Evolutionary conservation across 2,329 filamentous ascomycete genomes (phyloP).

Genomic region (Berkeleyomyces basicola): DNA sequence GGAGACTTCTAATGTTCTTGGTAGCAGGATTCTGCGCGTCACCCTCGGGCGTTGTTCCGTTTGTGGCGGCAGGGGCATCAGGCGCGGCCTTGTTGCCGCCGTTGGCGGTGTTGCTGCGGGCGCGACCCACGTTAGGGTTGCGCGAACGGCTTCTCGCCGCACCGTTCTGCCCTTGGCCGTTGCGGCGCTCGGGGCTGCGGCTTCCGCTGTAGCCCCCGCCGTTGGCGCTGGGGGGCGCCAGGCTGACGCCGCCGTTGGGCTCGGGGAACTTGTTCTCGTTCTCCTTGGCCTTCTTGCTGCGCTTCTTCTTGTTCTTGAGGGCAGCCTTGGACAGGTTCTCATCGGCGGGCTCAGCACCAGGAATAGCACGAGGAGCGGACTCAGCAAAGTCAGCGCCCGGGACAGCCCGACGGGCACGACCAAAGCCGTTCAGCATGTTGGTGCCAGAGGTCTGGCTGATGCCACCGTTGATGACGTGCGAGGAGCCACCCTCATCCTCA

Average conservation of each 20-base stretch:
- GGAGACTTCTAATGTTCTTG: constrained; percentile 82
- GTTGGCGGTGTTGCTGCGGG: constrained; percentile 31
- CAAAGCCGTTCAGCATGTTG: constrained; percentile 67
- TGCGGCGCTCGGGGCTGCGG: constrained; percentile 51
- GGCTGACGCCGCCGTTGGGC: constrained; percentile 29
- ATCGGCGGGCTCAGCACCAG: constrained; percentile 48
- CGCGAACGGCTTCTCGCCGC: constrained; percentile 38
- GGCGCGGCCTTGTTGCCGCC: background rate
- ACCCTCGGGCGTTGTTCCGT: constrained; percentile 25
- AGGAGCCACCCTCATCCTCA: constrained; percentile 87
- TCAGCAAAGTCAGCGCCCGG: constrained; percentile 69
- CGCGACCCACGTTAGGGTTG: constrained; percentile 28
- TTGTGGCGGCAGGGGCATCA: constrained; percentile 16
- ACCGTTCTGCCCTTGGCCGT: constrained; percentile 22
- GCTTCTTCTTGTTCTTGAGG: constrained; percentile 97
- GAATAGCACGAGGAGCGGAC: constrained; percentile 50
- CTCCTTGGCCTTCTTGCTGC: constrained; percentile 77
- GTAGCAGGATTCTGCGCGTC: constrained; percentile 53
- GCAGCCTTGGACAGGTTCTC: constrained; percentile 69
- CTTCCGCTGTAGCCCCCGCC: constrained; percentile 27
- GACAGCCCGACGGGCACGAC: constrained; percentile 54
- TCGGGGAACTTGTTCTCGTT: constrained; percentile 42
- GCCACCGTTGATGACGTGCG: constrained; percentile 69
- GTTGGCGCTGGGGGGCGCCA: constrained; percentile 30
- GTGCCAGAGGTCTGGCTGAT: constrained; percentile 8